Evolutionary conservation across 768 basidiomycete genomes (phyloP).

Genomic region (Suillus subaureus): DNA sequence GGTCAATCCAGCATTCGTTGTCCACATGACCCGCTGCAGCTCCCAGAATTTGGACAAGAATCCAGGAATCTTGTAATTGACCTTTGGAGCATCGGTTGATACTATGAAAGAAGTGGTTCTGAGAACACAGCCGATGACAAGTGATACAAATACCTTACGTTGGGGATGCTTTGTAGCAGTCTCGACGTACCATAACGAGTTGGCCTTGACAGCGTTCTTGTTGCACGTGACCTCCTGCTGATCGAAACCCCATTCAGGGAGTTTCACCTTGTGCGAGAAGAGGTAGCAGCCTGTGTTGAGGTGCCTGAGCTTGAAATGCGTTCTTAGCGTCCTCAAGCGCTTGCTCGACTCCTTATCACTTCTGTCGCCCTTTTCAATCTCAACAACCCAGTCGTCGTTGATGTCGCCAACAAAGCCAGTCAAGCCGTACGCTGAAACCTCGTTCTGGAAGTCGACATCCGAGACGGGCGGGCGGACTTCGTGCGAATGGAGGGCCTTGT

Average conservation of each 20-base stretch:
- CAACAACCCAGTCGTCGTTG: constrained; percentile 92
- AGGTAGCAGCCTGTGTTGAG: constrained; percentile 91
- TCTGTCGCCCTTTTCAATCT: constrained; percentile 72
- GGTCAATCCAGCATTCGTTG: constrained; percentile 92
- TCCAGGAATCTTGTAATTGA: constrained; percentile 89
- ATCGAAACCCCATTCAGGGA: constrained; percentile 97
- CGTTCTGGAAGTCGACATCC: constrained; percentile 99
- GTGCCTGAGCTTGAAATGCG: constrained; percentile 83
- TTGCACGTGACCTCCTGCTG: constrained; percentile 99
- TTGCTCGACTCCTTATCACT: constrained; percentile 68
- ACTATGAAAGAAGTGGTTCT: constrained; percentile 46
- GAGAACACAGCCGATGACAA: not conserved
- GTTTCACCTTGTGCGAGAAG: constrained; percentile 97
- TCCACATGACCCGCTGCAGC: constrained; percentile 95
- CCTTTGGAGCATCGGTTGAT: constrained; percentile 66
- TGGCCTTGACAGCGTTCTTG: constrained; percentile 88
- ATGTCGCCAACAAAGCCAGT: constrained; percentile 82
- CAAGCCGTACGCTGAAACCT: constrained; percentile 94
- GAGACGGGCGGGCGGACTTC: constrained; percentile 93
- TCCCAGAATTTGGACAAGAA: constrained; percentile 93
- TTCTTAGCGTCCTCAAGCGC: constrained; percentile 77
- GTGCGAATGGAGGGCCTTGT: constrained; percentile 92
- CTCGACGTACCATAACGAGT: constrained; percentile 95
- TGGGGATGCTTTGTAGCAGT: constrained; percentile 69
- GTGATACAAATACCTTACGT: constrained; percentile 48